phyloP scores from a whole-genome alignment of 139 green algal species.

The Zygnema circumcarinatum region DNA sequence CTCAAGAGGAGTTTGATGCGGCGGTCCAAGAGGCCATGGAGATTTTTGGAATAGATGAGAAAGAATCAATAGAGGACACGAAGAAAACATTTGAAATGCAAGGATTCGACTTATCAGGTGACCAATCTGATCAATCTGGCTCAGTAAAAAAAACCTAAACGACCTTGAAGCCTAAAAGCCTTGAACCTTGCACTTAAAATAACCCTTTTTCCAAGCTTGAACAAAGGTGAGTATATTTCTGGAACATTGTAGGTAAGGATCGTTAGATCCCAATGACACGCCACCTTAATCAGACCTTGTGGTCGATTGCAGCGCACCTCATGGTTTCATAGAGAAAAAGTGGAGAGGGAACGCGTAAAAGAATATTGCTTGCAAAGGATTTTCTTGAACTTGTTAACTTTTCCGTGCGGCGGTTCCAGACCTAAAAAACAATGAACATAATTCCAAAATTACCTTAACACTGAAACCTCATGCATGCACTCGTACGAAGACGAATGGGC shows the following conservation, averaged over 20 bases:
- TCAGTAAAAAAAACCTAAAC: neutral
- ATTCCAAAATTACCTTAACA: no score
- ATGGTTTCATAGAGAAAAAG: no score
- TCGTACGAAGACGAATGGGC: no score
- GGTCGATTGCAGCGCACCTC: no score
- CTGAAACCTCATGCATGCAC: no score
- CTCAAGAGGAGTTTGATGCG: conserved; percentile 48
- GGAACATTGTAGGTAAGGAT: neutral
- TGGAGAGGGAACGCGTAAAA: no score
- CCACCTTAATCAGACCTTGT: no score
- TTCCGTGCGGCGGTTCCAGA: no score
- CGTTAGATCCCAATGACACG: neutral
- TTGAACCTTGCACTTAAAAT: neutral
- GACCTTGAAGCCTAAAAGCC: neutral
- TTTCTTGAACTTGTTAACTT: no score
- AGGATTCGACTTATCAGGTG: conserved; percentile 45
- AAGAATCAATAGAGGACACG: conserved; percentile 35
- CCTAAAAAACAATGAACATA: no score
- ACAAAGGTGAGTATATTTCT: neutral
- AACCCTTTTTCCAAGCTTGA: neutral
- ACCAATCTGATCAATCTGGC: neutral
- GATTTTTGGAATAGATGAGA: conserved; percentile 35
- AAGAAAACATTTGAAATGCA: conserved; percentile 29
- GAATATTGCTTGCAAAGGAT: no score
- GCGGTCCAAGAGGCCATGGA: conserved; percentile 43